These are phyloP conservation scores for Boletus edulis DNA, from an alignment of 768 basidiomycete species.

Conservation along the genomic window DNA sequence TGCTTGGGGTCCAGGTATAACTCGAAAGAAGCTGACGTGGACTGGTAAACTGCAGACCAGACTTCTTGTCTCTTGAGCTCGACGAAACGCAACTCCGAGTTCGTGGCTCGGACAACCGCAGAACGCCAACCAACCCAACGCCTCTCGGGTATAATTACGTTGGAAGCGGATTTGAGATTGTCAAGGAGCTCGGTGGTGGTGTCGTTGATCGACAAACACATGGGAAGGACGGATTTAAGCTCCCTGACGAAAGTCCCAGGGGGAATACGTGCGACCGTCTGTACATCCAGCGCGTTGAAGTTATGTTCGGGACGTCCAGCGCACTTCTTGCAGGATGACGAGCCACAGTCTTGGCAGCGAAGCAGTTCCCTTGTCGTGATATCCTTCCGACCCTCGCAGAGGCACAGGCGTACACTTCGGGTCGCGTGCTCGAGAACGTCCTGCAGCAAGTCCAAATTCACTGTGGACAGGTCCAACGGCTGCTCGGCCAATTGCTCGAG, in stretches of 20 bases:
- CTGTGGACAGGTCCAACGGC: slow-evolving; percentile 67
- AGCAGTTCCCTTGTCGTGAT: slow-evolving; percentile 67
- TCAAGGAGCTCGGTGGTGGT: slow-evolving; percentile 54
- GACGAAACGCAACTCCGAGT: slow-evolving; percentile 75
- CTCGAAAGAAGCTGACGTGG: slow-evolving; percentile 67
- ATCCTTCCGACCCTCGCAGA: slow-evolving; percentile 86
- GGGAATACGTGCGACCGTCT: slow-evolving; percentile 53
- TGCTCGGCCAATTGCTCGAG: slow-evolving; percentile 62
- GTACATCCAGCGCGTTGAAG: slow-evolving; percentile 52
- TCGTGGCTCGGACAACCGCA: slow-evolving; percentile 58
- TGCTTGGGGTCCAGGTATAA: slow-evolving; percentile 72
- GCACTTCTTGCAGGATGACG: slow-evolving; percentile 80
- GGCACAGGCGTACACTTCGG: slow-evolving; percentile 74
- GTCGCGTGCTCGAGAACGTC: slow-evolving; percentile 63
- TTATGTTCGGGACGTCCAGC: slow-evolving; percentile 91
- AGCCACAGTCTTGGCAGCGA: slow-evolving; percentile 73
- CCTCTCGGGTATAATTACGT: slow-evolving; percentile 44
- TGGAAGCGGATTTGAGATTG: slow-evolving; percentile 39
- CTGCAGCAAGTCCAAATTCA: slow-evolving; percentile 43
- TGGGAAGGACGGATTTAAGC: slow-evolving; percentile 80
- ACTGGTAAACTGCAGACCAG: slow-evolving; percentile 81
- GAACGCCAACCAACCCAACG: slow-evolving; percentile 70
- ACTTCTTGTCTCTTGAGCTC: slow-evolving; percentile 85
- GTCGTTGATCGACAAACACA: slow-evolving; percentile 66
- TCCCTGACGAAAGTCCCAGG: slow-evolving; percentile 74